Conservation (phyloP, 768 basidiomycete genomes). For the Dendrothele bispora region DNA sequence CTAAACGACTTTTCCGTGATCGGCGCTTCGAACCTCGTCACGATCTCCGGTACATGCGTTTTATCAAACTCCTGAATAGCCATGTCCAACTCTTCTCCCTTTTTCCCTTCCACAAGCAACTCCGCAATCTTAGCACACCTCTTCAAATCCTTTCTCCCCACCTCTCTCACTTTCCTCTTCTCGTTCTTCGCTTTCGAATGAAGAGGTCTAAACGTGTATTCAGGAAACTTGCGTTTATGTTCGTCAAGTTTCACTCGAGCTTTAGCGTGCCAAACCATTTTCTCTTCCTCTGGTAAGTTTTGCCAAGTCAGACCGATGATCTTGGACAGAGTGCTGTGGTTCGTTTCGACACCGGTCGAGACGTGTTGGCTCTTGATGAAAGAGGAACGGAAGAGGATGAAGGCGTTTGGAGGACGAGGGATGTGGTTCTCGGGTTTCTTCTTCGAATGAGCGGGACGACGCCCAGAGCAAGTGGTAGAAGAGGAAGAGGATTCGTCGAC, state of each 20-base stretch:
- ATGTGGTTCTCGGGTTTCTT: constrained; percentile 77
- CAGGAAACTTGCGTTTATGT: constrained; percentile 73
- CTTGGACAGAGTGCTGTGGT: constrained; percentile 81
- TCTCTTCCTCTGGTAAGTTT: constrained; percentile 72
- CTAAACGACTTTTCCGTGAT: constrained; percentile 71
- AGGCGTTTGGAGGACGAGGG: constrained; percentile 83
- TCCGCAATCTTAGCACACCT: constrained; percentile 70
- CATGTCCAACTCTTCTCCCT: constrained; percentile 54
- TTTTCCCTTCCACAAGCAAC: constrained; percentile 55
- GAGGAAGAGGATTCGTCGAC: constrained; percentile 32
- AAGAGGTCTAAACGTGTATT: constrained; percentile 72
- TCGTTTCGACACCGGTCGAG: constrained; percentile 75
- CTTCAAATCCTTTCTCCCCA: constrained; percentile 60
- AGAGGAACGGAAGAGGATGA: constrained; percentile 83
- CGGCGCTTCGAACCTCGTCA: constrained; percentile 73
- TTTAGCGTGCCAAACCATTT: constrained; percentile 75
- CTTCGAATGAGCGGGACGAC: constrained; percentile 57
- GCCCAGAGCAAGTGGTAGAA: too few species aligned
- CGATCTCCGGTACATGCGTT: constrained; percentile 54
- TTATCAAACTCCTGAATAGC: constrained; percentile 58
- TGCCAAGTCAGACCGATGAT: constrained; percentile 86
- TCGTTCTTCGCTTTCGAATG: constrained; percentile 46
- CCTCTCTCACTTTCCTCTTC: constrained; percentile 62
- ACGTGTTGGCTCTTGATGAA: constrained; percentile 82
- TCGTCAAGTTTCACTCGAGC: constrained; percentile 73